These are phyloP conservation scores for Podospora pseudopauciseta DNA, from an alignment of 495 filamentous ascomycete genomes.

Conservation along the genomic window DNA sequence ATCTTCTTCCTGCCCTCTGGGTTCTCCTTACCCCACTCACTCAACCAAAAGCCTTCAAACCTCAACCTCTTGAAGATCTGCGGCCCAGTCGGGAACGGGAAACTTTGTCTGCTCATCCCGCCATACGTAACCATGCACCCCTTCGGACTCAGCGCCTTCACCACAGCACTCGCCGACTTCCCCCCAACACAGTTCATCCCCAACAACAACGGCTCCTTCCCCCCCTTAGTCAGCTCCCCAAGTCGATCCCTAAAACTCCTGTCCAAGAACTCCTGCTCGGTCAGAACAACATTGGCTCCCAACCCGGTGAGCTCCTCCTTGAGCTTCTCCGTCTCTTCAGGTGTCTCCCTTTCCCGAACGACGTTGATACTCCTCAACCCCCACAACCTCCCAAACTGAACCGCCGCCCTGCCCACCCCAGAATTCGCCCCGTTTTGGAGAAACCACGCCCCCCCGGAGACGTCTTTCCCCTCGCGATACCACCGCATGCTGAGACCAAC, in stretches of 20 bases:
- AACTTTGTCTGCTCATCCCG: constrained; percentile 84
- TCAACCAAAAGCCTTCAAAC: constrained; percentile 94
- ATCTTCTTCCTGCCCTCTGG: constrained; percentile 70
- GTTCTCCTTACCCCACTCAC: constrained; percentile 76
- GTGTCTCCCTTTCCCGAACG: constrained; percentile 61
- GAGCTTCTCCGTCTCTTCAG: constrained; percentile 60
- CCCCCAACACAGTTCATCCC: constrained; percentile 96
- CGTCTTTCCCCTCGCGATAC: constrained; percentile 17
- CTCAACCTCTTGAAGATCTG: constrained; percentile 87
- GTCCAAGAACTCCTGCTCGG: constrained; percentile 63
- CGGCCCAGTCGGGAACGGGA: constrained; percentile 69
- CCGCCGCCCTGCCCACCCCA: constrained; percentile 83
- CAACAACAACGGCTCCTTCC: constrained; percentile 63
- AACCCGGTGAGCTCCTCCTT: constrained; percentile 66
- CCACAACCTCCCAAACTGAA: constrained; percentile 80
- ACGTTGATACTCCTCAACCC: constrained; percentile 85
- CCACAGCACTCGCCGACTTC: constrained; percentile 67
- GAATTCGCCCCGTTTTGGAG: constrained; percentile 95
- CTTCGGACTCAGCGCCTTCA: constrained; percentile 59
- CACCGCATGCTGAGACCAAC: constrained; percentile 33
- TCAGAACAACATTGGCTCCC: constrained; percentile 78
- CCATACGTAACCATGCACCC: constrained; percentile 90
- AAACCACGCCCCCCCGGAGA: constrained; percentile 74
- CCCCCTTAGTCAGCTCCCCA: constrained; percentile 62
- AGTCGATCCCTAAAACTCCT: constrained; percentile 60